Conservation (phyloP, 108 stramenopile genomes). For the Mayamaea pseudoterrestris region DNA sequence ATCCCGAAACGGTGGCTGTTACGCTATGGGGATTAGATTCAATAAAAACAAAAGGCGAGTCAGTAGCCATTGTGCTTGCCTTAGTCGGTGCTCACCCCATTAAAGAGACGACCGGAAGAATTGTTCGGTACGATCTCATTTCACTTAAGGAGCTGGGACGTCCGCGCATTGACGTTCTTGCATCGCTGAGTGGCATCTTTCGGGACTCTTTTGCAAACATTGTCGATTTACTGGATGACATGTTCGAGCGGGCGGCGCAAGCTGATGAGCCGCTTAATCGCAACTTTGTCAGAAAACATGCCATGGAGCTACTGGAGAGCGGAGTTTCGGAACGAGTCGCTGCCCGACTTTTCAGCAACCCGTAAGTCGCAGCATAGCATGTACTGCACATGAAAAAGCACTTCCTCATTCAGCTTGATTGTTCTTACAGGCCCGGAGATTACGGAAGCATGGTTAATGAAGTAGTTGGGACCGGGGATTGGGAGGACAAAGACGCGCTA, state of each 20-base stretch:
- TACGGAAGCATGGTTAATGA: conserved; percentile 78
- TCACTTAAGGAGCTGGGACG: conserved; percentile 66
- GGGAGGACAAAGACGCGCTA: conserved; percentile 58
- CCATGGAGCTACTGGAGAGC: conserved; percentile 30
- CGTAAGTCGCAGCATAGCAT: no score
- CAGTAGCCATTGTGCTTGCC: conserved; percentile 74
- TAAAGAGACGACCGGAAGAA: conserved; percentile 33
- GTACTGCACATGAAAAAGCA: no score
- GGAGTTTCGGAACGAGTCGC: conserved; percentile 65
- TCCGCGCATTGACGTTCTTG: conserved; percentile 71
- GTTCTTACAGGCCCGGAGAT: conserved; percentile 47
- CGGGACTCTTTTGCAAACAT: conserved; percentile 82
- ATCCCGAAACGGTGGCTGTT: conserved; percentile 72
- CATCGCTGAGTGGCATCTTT: conserved; percentile 73
- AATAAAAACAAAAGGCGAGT: conserved; percentile 79
- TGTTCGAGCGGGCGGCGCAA: conserved; percentile 53
- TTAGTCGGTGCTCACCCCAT: conserved; percentile 72
- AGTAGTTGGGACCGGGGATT: conserved; percentile 68
- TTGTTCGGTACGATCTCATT: conserved; percentile 63
- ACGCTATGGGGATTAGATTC: conserved; percentile 80
- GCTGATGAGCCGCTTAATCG: conserved; percentile 55
- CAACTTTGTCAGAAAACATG: conserved; percentile 74
- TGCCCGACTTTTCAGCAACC: conserved; percentile 71
- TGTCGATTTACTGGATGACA: conserved; percentile 77
- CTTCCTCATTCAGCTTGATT: conserved; percentile 4